A percentile compares a stretch with the other conserved stretches of the same genome.
Evolutionary conservation across 2,329 filamentous ascomycete genomes (phyloP).

Genomic region (Cryphonectria japonica): DNA sequence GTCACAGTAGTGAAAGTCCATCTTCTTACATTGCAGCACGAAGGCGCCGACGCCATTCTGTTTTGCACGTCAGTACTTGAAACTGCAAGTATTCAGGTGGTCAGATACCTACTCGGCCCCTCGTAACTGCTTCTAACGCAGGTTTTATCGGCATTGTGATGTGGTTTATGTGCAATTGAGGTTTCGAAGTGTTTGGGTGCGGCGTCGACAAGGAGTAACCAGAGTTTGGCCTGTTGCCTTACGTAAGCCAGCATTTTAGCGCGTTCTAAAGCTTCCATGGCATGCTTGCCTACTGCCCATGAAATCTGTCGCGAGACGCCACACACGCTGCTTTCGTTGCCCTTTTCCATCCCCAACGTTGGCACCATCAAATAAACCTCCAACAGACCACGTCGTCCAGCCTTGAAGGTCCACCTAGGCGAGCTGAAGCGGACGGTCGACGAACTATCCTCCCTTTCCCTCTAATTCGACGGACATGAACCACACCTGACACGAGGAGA

Average conservation of each 20-base stretch:
- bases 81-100: no score
- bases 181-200: neutral
- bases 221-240: slow-evolving; percentile 22
- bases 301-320: slow-evolving; percentile 24
- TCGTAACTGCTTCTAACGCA: slow-evolving; percentile 56
- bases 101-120: slow-evolving; percentile 52
- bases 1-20: slow-evolving; percentile 98
- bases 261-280: slow-evolving; percentile 17
- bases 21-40: slow-evolving; percentile 93
- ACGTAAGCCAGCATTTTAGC: slow-evolving; percentile 21
- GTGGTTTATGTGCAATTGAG: slow-evolving; percentile 34
- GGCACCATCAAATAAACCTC: neutral
- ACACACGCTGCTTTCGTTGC: slow-evolving; percentile 11
- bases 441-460: neutral
- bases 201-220: slow-evolving; percentile 6
- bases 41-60: slow-evolving; percentile 97
- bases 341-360: neutral
- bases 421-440: neutral
- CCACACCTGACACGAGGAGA: slow-evolving; percentile 67
- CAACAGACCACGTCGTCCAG: neutral
- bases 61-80: slow-evolving; percentile 24
- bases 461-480: slow-evolving; percentile 5
- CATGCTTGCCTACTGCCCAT: slow-evolving; percentile 7
- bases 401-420: neutral
- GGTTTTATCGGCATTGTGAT: slow-evolving; percentile 57